phyloP scores from a whole-genome alignment of 495 filamentous ascomycete genomes.

The Peziza echinospora region DNA sequence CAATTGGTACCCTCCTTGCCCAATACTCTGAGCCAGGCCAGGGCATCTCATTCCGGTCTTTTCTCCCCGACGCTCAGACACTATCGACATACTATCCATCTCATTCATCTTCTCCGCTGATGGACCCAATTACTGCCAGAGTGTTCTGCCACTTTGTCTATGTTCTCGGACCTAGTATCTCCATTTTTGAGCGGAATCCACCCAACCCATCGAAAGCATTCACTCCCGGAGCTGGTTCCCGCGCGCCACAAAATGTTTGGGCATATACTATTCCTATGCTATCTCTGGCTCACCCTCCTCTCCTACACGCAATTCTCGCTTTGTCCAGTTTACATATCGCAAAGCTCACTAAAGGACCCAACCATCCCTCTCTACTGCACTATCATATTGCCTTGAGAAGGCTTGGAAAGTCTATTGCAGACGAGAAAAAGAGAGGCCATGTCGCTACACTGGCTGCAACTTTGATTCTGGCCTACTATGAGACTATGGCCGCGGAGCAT shows the following conservation, averaged over 20 bases:
- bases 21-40: conserved; percentile 2
- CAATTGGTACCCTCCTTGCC: conserved; percentile 4
- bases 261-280: conserved; percentile 62
- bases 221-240: conserved; percentile 14
- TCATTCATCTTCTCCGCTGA: conserved; percentile 54
- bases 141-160: conserved; percentile 88
- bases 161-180: conserved; percentile 68
- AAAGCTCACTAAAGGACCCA: conserved; percentile 47
- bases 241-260: conserved; percentile 20
- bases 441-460: conserved; percentile 71
- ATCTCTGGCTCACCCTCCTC: conserved; percentile 58
- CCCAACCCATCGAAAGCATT: conserved; percentile 35
- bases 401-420: conserved; percentile 49
- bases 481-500: conserved; percentile 86
- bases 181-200: conserved; percentile 68
- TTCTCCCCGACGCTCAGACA: conserved; percentile 46
- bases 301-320: conserved; percentile 83
- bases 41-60: conserved; percentile 35
- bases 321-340: conserved; percentile 75
- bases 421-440: conserved; percentile 47
- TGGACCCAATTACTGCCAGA: conserved; percentile 59
- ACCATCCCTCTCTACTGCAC: conserved; percentile 68
- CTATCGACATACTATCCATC: conserved; percentile 59
- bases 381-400: conserved; percentile 70
- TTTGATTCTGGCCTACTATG: conserved; percentile 76